Conservation (phyloP, 805 yeast species). For the Saccharomycopsis javanensis region DNA sequence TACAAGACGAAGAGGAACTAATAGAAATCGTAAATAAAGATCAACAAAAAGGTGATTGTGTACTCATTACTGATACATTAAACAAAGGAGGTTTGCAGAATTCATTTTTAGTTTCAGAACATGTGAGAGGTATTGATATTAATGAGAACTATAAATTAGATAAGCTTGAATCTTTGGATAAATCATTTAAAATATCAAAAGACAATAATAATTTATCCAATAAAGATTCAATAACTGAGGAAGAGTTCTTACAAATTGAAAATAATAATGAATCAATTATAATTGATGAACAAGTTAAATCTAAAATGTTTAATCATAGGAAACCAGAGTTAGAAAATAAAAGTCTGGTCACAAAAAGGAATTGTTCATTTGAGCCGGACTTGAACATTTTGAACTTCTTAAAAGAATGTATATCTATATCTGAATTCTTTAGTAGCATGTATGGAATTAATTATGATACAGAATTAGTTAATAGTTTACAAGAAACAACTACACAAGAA, state of each 20-base stretch:
- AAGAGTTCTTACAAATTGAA: no score
- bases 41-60: no score
- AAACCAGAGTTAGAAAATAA: neutral
- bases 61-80: neutral
- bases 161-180: neutral
- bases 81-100: no score
- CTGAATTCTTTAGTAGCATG: neutral
- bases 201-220: no score
- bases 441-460: neutral
- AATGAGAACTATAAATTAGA: neutral
- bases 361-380: neutral
- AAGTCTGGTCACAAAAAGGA: neutral
- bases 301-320: neutral
- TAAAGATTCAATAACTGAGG: no score
- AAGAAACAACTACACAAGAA: neutral
- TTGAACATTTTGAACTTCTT: neutral
- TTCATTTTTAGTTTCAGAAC: neutral
- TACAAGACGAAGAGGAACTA: neutral
- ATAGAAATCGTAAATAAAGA: neutral
- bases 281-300: neutral
- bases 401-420: neutral
- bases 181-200: no score
- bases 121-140: no score
- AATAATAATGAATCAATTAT: neutral
- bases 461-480: neutral